Percentiles rank a stretch among this genome's conserved stretches.
These are phyloP conservation scores for Calamus simplicifolius DNA, from an alignment of 176 grass and related monocot genomes.

Conservation along the genomic window DNA sequence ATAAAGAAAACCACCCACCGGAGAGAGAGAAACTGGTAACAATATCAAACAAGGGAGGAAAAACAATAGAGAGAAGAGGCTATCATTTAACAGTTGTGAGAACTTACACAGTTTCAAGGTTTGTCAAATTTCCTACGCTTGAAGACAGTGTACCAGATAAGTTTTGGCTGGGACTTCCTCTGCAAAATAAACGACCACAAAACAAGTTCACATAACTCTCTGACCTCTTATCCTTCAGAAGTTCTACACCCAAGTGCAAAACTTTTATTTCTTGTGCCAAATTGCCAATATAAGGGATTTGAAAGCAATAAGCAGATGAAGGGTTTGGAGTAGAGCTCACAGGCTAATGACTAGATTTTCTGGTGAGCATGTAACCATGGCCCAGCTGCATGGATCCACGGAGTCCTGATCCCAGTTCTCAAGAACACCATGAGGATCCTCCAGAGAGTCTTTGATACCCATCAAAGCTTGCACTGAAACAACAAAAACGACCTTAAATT, in stretches of 20 bases:
- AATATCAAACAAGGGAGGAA: no score
- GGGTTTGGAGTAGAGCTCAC: conserved; percentile 25
- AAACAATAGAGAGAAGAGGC: no score
- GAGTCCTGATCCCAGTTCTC: conserved; percentile 82
- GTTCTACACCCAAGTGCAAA: no score
- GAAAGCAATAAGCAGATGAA: no score
- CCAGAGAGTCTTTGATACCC: conserved; percentile 60
- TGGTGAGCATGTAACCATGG: conserved; percentile 61
- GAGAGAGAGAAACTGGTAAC: no score
- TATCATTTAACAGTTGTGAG: background rate
- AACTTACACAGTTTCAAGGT: conserved; percentile 68
- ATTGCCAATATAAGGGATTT: no score
- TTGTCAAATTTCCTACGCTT: conserved; percentile 64
- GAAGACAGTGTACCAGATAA: conserved; percentile 75
- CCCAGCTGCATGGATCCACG: conserved; percentile 88
- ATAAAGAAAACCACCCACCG: background rate
- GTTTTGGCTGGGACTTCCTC: conserved; percentile 56
- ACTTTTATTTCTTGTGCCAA: no score
- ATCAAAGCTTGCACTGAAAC: conserved; percentile 76
- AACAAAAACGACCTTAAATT: no score
- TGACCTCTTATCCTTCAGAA: no score
- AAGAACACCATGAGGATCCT: conserved; percentile 64
- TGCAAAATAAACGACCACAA: conserved; percentile 5
- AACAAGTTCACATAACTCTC: no score
- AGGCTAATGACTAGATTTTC: conserved; percentile 47